phyloP scores from a whole-genome alignment of 768 basidiomycete species.

The Lactarius deliciosus region DNA sequence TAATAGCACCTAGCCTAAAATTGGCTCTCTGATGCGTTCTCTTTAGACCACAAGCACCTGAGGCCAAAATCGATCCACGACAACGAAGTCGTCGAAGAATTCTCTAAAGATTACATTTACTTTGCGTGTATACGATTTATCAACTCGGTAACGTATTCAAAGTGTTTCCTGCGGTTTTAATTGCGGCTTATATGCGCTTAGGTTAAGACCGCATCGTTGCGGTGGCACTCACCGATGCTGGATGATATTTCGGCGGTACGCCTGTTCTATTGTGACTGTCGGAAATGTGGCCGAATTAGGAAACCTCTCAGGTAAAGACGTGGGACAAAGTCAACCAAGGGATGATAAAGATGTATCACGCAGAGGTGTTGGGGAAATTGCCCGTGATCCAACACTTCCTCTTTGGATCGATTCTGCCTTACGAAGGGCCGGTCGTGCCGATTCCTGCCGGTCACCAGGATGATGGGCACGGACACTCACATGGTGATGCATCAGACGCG shows the following conservation, averaged over 20 bases:
- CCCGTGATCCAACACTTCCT: slow-evolving; percentile 96
- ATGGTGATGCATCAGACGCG: slow-evolving; percentile 43
- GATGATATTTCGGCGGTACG: slow-evolving; percentile 89
- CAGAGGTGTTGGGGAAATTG: slow-evolving; percentile 92
- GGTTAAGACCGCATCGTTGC: slow-evolving; percentile 93
- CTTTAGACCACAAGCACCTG: slow-evolving; percentile 74
- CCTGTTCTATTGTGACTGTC: background rate
- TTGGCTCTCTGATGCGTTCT: background rate
- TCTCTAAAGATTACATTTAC: slow-evolving; percentile 92
- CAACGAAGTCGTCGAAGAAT: slow-evolving; percentile 87
- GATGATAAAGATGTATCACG: slow-evolving; percentile 97
- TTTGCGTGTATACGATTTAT: slow-evolving; percentile 95
- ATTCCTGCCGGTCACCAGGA: slow-evolving; percentile 33
- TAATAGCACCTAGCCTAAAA: background rate
- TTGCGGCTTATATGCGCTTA: slow-evolving; percentile 34
- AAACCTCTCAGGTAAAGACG: slow-evolving; percentile 59
- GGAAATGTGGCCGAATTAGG: no score
- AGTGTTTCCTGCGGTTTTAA: background rate
- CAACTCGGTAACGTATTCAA: slow-evolving; percentile 66
- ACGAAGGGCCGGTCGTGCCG: slow-evolving; percentile 57
- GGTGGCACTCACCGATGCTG: slow-evolving; percentile 99
- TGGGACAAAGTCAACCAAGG: slow-evolving; percentile 97
- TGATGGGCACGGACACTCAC: slow-evolving; percentile 48
- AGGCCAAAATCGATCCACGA: slow-evolving; percentile 93
- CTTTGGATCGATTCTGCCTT: slow-evolving; percentile 79